phyloP scores from a whole-genome alignment of 441 rosid species.

The Pelargonium australe region DNA sequence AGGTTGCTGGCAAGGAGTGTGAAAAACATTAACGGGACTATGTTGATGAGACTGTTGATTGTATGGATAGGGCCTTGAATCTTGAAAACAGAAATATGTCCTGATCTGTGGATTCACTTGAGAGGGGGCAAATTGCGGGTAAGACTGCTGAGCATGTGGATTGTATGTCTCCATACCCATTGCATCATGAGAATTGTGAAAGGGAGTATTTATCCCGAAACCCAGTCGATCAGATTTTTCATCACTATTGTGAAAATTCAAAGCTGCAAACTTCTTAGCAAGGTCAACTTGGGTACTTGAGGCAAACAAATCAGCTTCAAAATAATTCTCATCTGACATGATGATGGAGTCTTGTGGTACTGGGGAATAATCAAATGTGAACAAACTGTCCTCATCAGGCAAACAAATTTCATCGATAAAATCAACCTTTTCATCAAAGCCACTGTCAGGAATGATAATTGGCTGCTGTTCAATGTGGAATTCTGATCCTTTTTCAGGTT shows the following conservation, averaged over 20 bases:
- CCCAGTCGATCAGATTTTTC: slow-evolving; percentile 14
- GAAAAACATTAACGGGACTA: slow-evolving; percentile 14
- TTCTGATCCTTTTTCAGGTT: slow-evolving; percentile 9
- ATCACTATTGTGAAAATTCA: neutral
- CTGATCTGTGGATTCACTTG: slow-evolving; percentile 15
- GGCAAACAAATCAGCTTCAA: slow-evolving; percentile 11
- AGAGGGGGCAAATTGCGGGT: slow-evolving; percentile 13
- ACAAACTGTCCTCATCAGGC: slow-evolving; percentile 43
- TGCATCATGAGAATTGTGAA: slow-evolving; percentile 9
- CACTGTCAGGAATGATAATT: slow-evolving; percentile 6
- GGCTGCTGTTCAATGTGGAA: slow-evolving; percentile 12
- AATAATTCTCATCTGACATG: slow-evolving; percentile 6
- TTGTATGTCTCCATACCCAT: slow-evolving; percentile 14
- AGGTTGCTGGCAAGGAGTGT: slow-evolving; percentile 11
- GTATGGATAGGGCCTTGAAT: slow-evolving; percentile 11
- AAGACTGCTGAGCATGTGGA: slow-evolving; percentile 5
- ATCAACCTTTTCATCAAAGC: slow-evolving; percentile 16
- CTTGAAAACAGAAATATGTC: slow-evolving; percentile 6
- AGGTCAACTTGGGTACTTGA: slow-evolving; percentile 8
- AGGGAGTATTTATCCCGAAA: slow-evolving; percentile 10
- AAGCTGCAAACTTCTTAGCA: slow-evolving; percentile 10
- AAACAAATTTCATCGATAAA: slow-evolving; percentile 26
- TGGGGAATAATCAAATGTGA: slow-evolving; percentile 28
- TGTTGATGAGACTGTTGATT: neutral
- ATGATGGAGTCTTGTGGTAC: slow-evolving; percentile 16